Percentiles rank a stretch among this genome's conserved stretches.
phyloP scores from a whole-genome alignment of 345 rosid genomes.

The Aegle marmelos region DNA sequence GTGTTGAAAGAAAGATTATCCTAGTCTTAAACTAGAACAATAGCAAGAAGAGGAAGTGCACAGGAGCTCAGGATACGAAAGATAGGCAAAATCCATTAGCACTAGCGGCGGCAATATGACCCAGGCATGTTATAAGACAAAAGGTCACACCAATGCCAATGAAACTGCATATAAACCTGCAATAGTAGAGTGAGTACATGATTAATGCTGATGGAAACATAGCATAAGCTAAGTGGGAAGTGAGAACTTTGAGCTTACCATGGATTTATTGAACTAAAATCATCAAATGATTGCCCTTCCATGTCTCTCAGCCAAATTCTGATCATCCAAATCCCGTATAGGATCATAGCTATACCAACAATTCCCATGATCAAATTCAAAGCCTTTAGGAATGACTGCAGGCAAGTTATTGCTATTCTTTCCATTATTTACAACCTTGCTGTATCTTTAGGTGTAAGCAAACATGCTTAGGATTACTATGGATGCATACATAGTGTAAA shows the following conservation, averaged over 20 bases:
- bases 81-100: constrained; percentile 46
- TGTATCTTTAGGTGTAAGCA: neutral
- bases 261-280: constrained; percentile 28
- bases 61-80: constrained; percentile 46
- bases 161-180: constrained; percentile 54
- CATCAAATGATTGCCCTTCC: constrained; percentile 25
- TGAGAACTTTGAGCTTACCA: constrained; percentile 24
- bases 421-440: constrained; percentile 18
- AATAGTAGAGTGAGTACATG: neutral
- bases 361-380: constrained; percentile 44
- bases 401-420: constrained; percentile 28
- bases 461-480: neutral
- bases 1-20: neutral
- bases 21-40: neutral
- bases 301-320: constrained; percentile 52
- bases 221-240: neutral
- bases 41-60: neutral
- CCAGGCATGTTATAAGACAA: constrained; percentile 50
- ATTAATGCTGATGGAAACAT: neutral
- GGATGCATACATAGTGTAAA: neutral
- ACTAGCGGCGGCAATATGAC: constrained; percentile 47
- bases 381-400: constrained; percentile 36
- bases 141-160: constrained; percentile 36
- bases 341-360: constrained; percentile 48
- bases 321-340: constrained; percentile 53